Evolutionary conservation across 441 rosid species (phyloP), one percentile per base, ranked within the genome.

Genomic region (Manihot esculenta): DNA sequence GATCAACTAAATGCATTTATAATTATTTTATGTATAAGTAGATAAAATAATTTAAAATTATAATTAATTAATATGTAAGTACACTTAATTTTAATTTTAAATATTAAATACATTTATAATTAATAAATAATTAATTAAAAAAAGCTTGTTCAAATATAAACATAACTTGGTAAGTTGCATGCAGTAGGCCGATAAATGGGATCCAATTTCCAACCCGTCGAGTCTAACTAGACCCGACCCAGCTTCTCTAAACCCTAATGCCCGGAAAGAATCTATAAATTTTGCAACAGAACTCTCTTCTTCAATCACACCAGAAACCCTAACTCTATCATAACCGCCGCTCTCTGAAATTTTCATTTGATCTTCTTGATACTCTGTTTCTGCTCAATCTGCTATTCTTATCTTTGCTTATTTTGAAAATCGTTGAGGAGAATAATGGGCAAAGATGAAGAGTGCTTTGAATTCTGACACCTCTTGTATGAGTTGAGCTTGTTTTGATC

Each of bases 391-490:
- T n/a, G 6, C 20, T 9, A 1, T 7, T 51, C 18, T 8, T 8
- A 1, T n/a, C 7, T 51, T 20, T n/a, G 0, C 2, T 0, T 51
- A 3, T 1, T 12, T 3, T 2, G 12, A 12, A 26, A 24, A 3
- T 47, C 4, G 20, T 14, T 48, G 9, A 18, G n/a, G 10, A n/a
- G 3, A 0, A 21, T 10, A 15, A n/a, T 8, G 64, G 88, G 86
- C 85, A 15, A 59, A 47, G 86, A 82, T 79, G 87, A 82, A 53
- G 74, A 79, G 78, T 75, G 84, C 84, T 83, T 55, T 63, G 24
- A 72, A 44, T 86, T 84, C 90, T 72, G 85, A 86, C 87, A 84
- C 88, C 85, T 82, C 88, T 81, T 79, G 83, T 84, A 79, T 82
- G 88, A 84, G 91, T 64, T 68, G 84, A 70, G 78, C 77, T 79